These are phyloP conservation scores for Talaromyces wortmannii DNA, from an alignment of 495 filamentous ascomycete species.

Conservation along the genomic window DNA sequence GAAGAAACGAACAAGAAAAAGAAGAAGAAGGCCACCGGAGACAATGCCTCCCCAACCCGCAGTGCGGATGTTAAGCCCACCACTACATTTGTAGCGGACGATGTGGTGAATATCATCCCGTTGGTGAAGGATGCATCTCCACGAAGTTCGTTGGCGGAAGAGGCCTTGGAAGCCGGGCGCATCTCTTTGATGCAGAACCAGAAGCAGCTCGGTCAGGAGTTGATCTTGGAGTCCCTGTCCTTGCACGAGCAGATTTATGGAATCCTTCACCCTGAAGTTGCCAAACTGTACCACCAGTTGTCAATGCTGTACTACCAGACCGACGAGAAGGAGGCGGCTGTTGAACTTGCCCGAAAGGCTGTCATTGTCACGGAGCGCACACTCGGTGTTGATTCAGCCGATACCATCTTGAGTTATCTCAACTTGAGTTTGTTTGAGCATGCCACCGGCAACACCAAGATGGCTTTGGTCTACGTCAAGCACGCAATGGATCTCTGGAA, in stretches of 20 bases:
- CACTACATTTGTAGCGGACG: slow-evolving; percentile 71
- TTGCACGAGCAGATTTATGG: slow-evolving; percentile 99
- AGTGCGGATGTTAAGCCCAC: slow-evolving; percentile 30
- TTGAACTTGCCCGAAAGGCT: slow-evolving; percentile 93
- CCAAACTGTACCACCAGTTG: slow-evolving; percentile 86
- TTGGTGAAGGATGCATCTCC: slow-evolving; percentile 91
- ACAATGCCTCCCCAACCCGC: slow-evolving; percentile 46
- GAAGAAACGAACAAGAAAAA: slow-evolving; percentile 67
- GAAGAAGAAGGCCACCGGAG: slow-evolving; percentile 51
- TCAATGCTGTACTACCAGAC: slow-evolving; percentile 94
- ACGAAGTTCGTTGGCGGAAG: slow-evolving; percentile 82
- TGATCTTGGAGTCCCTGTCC: slow-evolving; percentile 89
- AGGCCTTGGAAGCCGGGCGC: slow-evolving; percentile 89
- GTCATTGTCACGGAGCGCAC: slow-evolving; percentile 95
- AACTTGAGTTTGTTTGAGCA: slow-evolving; percentile 96
- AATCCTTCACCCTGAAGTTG: slow-evolving; percentile 93
- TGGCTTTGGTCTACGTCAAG: slow-evolving; percentile 76
- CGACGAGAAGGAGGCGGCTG: slow-evolving; percentile 90
- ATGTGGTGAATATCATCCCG: slow-evolving; percentile 86
- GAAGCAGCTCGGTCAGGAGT: slow-evolving; percentile 92
- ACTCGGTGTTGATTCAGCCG: slow-evolving; percentile 84
- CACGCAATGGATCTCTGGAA: slow-evolving; percentile 96
- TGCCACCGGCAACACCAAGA: slow-evolving; percentile 76
- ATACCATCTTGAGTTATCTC: slow-evolving; percentile 90
- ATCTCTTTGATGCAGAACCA: slow-evolving; percentile 92